Conservation (phyloP, 257 asterid genomes). For the Eustoma russellianum region DNA sequence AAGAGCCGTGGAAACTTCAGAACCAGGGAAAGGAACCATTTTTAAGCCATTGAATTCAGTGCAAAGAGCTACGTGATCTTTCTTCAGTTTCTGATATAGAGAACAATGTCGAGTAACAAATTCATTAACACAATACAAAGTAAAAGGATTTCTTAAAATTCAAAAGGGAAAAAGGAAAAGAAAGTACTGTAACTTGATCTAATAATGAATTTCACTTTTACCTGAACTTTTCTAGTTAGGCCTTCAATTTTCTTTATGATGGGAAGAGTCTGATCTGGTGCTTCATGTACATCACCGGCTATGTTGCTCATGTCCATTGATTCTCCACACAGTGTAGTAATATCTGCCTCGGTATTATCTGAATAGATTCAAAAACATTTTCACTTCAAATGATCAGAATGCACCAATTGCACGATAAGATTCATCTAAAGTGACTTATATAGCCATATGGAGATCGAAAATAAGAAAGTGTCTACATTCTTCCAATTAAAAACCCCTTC, state of each 20-base stretch:
- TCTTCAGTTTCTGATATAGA: conserved; percentile 19
- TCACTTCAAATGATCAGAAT: no score
- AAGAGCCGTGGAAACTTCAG: conserved; percentile 43
- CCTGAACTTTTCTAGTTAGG: conserved; percentile 53
- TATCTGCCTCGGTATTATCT: no score
- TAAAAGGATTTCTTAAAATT: no score
- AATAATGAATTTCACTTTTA: conserved; percentile 6
- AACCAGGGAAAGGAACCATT: conserved; percentile 45
- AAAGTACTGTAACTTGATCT: no score
- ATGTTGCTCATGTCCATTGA: conserved; percentile 22
- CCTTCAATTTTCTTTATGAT: conserved; percentile 46
- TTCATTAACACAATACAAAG: neutral
- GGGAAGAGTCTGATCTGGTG: no score
- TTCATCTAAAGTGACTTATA: conserved; percentile 29
- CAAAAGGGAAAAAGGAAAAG: no score
- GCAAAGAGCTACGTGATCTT: conserved; percentile 41
- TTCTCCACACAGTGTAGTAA: conserved; percentile 12
- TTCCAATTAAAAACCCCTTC: no score
- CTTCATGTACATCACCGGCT: conserved; percentile 33
- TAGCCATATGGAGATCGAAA: neutral
- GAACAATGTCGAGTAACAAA: neutral
- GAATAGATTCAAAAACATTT: no score
- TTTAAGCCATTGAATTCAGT: conserved; percentile 56
- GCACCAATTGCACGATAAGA: conserved; percentile 4
- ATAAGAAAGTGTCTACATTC: neutral